These are phyloP conservation scores for Boletellus ananiceps DNA, from an alignment of 768 basidiomycete species.

Conservation along the genomic window DNA sequence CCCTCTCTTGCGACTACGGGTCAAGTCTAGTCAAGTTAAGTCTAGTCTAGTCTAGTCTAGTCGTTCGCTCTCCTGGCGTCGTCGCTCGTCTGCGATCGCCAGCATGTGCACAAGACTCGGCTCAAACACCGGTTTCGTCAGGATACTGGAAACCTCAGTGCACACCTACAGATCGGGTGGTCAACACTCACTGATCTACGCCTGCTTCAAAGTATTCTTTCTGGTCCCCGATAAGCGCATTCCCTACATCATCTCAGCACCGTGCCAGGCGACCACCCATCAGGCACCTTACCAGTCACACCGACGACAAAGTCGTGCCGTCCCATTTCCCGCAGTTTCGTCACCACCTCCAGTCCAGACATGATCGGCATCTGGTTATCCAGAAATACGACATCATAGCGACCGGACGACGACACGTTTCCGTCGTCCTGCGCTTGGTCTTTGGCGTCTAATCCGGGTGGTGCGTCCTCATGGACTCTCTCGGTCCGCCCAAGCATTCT, in stretches of 20 bases:
- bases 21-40: neutral
- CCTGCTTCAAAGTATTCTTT: constrained; percentile 73
- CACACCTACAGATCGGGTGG: too few species aligned
- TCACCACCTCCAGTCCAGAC: constrained; percentile 66
- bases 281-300: constrained; percentile 52
- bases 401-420: neutral
- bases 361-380: constrained; percentile 83
- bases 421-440: neutral
- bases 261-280: neutral
- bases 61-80: constrained; percentile 10
- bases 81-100: constrained; percentile 39
- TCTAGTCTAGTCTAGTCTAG: too few species aligned
- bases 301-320: constrained; percentile 78
- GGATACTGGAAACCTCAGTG: constrained; percentile 42
- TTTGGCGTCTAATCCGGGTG: neutral
- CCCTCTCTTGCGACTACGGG: neutral
- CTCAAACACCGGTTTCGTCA: constrained; percentile 78
- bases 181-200: constrained; percentile 57
- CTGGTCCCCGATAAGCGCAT: constrained; percentile 58
- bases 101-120: constrained; percentile 42
- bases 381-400: constrained; percentile 48
- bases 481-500: constrained; percentile 3
- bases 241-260: constrained; percentile 36
- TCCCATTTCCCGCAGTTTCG: constrained; percentile 59
- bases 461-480: neutral